Evolutionary conservation across 257 asterid genomes (phyloP).

Genomic region (Perilla frutescens): DNA sequence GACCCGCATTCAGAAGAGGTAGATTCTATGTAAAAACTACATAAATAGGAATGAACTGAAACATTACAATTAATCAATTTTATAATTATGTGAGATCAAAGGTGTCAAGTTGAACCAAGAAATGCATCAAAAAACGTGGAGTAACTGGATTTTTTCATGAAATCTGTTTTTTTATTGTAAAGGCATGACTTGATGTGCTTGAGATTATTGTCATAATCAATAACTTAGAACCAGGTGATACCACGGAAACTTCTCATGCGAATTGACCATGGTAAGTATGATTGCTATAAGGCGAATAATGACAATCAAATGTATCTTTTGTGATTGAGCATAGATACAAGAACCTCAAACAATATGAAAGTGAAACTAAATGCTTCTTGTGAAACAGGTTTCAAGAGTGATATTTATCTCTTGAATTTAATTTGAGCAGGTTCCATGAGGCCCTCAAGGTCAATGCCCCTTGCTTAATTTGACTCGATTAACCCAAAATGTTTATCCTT

Average conservation of each 20-base stretch:
- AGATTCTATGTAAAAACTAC: constrained; percentile 2
- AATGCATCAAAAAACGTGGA: neutral
- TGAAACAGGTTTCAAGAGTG: constrained; percentile 5
- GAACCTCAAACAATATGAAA: neutral
- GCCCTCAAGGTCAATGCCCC: constrained; percentile 3
- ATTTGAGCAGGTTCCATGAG: neutral
- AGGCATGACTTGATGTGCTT: neutral
- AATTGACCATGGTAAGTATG: neutral
- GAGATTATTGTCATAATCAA: neutral
- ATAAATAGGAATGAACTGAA: constrained; percentile 9
- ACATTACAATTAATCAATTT: neutral
- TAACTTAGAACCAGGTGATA: constrained; percentile 7
- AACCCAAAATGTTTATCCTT: constrained; percentile 4
- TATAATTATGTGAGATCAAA: neutral
- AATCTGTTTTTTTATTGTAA: neutral
- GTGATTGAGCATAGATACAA: neutral
- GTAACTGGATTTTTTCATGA: constrained; percentile 18
- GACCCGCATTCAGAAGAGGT: constrained; percentile 84
- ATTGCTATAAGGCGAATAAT: constrained; percentile 3
- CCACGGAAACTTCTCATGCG: neutral
- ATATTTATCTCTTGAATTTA: neutral
- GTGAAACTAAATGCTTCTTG: constrained; percentile 2
- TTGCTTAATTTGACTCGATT: neutral
- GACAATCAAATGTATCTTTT: neutral
- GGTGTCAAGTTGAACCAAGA: neutral